Percentiles rank a stretch among this genome's conserved stretches.
Evolutionary conservation across 176 grass and related monocot species (phyloP).

Genomic region (Oryza meyeriana): DNA sequence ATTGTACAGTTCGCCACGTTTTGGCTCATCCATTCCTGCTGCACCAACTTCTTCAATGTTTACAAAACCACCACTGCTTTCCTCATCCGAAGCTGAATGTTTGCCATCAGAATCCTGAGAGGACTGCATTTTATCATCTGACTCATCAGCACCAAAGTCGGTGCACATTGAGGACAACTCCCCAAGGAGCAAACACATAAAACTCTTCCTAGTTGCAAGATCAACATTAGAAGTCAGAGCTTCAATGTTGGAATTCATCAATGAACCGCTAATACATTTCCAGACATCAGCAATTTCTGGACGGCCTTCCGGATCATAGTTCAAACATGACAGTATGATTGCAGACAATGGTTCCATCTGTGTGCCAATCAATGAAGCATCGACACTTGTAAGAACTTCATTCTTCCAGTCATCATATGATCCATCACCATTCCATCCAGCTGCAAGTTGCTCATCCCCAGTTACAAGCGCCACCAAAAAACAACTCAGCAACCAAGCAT

Average conservation of each 20-base stretch:
- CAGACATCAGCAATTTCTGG: constrained; percentile 61
- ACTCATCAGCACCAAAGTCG: constrained; percentile 25
- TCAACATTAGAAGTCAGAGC: constrained; percentile 40
- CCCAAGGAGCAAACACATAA: constrained; percentile 49
- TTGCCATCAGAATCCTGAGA: constrained; percentile 24
- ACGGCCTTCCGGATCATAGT: constrained; percentile 55
- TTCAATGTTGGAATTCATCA: constrained; percentile 27
- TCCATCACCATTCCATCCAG: constrained; percentile 40
- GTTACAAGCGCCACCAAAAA: constrained; percentile 64
- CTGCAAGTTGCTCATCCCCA: constrained; percentile 41
- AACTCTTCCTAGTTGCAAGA: constrained; percentile 34
- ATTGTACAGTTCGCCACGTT: constrained; percentile 19
- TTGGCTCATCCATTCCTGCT: constrained; percentile 20
- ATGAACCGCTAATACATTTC: constrained; percentile 38
- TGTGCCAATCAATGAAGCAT: constrained; percentile 46
- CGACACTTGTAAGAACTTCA: constrained; percentile 44
- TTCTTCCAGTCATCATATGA: constrained; percentile 72
- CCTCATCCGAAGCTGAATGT: constrained; percentile 24
- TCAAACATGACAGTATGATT: constrained; percentile 52
- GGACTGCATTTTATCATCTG: constrained; percentile 21
- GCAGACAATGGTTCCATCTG: constrained; percentile 45
- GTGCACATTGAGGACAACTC: constrained; percentile 40
- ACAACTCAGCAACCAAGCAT: constrained; percentile 80
- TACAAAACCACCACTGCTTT: background rate
- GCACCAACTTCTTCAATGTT: constrained; percentile 22